Conservation (phyloP, 2,329 filamentous ascomycete genomes). For the Aspergillus quadricinctus region DNA sequence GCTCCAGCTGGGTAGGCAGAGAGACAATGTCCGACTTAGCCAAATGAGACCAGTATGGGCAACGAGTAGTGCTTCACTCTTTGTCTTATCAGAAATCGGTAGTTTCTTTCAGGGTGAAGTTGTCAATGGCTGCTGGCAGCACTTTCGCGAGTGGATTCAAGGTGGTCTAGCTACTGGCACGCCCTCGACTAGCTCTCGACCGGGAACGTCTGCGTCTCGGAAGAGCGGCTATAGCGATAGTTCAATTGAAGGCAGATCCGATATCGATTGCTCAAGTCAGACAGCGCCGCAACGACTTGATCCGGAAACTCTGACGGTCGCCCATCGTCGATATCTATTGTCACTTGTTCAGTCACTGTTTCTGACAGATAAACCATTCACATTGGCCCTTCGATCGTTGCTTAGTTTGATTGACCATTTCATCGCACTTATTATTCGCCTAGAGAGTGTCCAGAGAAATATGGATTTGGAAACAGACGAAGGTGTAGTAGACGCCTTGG, state of each 20-base stretch:
- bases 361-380: conserved; percentile 39
- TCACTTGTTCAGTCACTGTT: conserved; percentile 52
- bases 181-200: conserved; percentile 31
- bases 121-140: conserved; percentile 73
- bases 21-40: conserved; percentile 59
- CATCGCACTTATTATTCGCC: conserved; percentile 68
- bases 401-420: conserved; percentile 68
- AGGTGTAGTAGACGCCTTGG: conserved; percentile 71
- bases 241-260: conserved; percentile 10
- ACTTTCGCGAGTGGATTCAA: conserved; percentile 72
- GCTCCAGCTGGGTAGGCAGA: conserved; percentile 58
- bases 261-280: conserved; percentile 7
- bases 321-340: conserved; percentile 72
- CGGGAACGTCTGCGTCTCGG: conserved; percentile 34
- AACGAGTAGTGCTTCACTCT: conserved; percentile 78
- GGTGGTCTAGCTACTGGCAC: conserved; percentile 32
- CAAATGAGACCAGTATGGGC: conserved; percentile 84
- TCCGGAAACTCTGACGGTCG: conserved; percentile 75
- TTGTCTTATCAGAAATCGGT: conserved; percentile 83
- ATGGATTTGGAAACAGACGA: conserved; percentile 78
- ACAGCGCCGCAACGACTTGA: conserved; percentile 55
- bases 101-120: conserved; percentile 88
- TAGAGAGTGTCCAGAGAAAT: conserved; percentile 71
- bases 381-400: conserved; percentile 34
- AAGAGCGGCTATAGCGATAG: conserved; percentile 13